Base-by-base conservation (phyloP, 1,284 basidiomycete genomes). In the Ceratobasidium sp. region DNA sequence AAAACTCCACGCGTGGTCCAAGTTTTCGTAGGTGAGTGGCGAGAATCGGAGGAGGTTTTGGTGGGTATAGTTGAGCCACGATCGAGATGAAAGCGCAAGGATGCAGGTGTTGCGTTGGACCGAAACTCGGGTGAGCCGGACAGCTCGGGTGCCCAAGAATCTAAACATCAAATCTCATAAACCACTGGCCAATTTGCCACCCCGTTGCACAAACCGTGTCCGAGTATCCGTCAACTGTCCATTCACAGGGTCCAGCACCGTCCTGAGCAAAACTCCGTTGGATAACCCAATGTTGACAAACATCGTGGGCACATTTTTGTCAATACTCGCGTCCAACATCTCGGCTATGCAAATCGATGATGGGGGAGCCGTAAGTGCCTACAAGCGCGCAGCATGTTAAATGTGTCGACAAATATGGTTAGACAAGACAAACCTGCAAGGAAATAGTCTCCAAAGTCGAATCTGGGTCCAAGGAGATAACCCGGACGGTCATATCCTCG, bases 241-340 rank as follows among this genome's bases (percentile, higher is more conserved):
- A 72, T 92, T 96, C 69, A 94, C 86, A 3, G 95, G 91, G 80
- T 99, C 97, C 27, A 99, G 86, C 0, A 99, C 96, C 0, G 97
- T 99, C 52, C 97, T 87, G 5, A 99, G 84, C 17, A 99, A 83
- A 42, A 99, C 95, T 74, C 97, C 97, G 77, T 98, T 99, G 75
- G 92, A 86, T 67, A 99, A 82, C 64, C 97, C 97, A 74, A 99
- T 99, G 78, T 98, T 98, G 73, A 99, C 94, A 79, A 99, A 99
- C 82, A 94, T 90, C 0, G 96, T 98, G 1, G 93, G 89, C 73
- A 95, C 90, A 50, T 91, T 88, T 80, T 97, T 97, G 83, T 99
- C 97, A 75, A 99, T 94, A 75, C 92, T 92, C 1, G 93, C 92
- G 78, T 99, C 97, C 68, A 96, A 83, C 89, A 99, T 98, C 74